These are phyloP conservation scores for Geotrichum aggregatum DNA, from an alignment of 1,139 yeast genomes.

Conservation along the genomic window DNA sequence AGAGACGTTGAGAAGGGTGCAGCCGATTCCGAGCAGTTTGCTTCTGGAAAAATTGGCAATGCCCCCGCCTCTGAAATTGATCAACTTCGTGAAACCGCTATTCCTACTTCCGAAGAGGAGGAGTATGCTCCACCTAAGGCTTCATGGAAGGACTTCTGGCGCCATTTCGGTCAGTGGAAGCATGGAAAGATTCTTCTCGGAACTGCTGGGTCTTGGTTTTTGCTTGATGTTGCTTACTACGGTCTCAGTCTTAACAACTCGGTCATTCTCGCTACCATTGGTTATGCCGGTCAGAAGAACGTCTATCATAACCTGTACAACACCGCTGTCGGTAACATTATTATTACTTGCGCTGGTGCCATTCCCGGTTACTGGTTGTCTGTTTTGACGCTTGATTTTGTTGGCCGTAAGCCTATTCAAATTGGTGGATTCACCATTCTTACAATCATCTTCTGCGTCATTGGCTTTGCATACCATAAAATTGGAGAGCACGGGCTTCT, in stretches of 20 bases:
- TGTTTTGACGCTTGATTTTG: conserved; percentile 53
- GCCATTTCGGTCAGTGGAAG: conserved; percentile 79
- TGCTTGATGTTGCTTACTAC: conserved; percentile 92
- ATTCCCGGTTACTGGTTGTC: conserved; percentile 65
- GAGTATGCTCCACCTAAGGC: conserved; percentile 42
- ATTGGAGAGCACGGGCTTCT: conserved; percentile 51
- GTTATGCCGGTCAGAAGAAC: conserved; percentile 66
- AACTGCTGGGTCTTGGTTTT: conserved; percentile 96
- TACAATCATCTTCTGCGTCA: conserved; percentile 55
- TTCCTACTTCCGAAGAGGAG: background rate
- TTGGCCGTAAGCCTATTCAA: conserved; percentile 63
- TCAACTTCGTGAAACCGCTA: conserved; percentile 16
- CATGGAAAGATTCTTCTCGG: conserved; percentile 82
- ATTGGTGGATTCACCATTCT: conserved; percentile 56
- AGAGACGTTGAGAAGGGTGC: conserved; percentile 64
- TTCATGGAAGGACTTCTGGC: conserved; percentile 42
- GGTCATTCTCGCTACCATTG: conserved; percentile 84
- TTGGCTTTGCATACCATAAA: conserved; percentile 57
- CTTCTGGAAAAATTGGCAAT: conserved; percentile 47
- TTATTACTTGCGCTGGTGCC: conserved; percentile 59
- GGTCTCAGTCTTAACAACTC: conserved; percentile 74
- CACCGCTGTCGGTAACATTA: conserved; percentile 47
- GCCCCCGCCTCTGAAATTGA: conserved; percentile 41
- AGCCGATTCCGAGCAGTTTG: conserved; percentile 50
- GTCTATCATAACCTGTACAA: conserved; percentile 69